Percentiles rank a stretch among this genome's conserved stretches.
Conservation (phyloP, 805 yeast genomes). For the Lachancea lanzarotensis region DNA sequence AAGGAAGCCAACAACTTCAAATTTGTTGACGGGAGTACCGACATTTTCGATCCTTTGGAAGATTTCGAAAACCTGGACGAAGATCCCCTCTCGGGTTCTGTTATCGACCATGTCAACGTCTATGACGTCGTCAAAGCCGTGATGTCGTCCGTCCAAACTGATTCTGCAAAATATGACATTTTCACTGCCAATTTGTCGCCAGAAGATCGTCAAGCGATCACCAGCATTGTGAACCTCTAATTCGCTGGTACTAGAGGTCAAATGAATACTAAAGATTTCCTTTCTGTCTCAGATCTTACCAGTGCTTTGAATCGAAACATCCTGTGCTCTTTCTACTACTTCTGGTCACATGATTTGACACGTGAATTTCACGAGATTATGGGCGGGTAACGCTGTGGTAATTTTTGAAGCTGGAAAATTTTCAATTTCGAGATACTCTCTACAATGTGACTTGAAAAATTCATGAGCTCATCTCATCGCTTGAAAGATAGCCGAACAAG, state of each 20-base stretch:
- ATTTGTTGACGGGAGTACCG: conserved; percentile 30
- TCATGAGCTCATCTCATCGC: conserved; percentile 1
- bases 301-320: no score
- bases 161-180: conserved; percentile 42
- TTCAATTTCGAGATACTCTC: neutral
- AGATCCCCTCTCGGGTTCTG: conserved; percentile 72
- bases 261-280: neutral
- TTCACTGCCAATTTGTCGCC: conserved; percentile 37
- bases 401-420: neutral
- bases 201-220: conserved; percentile 32
- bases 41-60: conserved; percentile 35
- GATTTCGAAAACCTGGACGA: conserved; percentile 74
- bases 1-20: conserved; percentile 38
- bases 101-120: conserved; percentile 71
- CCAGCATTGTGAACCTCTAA: conserved; percentile 20
- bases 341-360: no score
- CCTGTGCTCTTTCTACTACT: no score
- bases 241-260: neutral
- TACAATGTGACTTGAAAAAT: neutral
- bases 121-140: conserved; percentile 58
- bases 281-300: neutral
- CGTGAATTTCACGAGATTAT: neutral
- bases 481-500: neutral
- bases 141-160: conserved; percentile 44
- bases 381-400: conserved; percentile 4